Conservation (phyloP, 2,329 filamentous ascomycete genomes). For the Hymenoscyphus occultus region DNA sequence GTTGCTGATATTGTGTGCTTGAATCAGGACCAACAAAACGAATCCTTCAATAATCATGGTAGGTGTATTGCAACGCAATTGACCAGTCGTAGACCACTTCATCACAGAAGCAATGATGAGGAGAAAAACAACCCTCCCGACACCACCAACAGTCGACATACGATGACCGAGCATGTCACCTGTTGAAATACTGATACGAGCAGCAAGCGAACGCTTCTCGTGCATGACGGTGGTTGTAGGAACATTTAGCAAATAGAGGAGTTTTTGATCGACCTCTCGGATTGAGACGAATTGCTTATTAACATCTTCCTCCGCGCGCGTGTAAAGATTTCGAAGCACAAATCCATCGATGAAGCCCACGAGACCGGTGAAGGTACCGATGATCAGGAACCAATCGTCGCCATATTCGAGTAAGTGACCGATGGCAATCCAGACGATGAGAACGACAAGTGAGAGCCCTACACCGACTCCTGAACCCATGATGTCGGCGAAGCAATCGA, state of each 20-base stretch:
- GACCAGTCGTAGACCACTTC: constrained; percentile 35
- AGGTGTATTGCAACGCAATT: constrained; percentile 36
- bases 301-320: constrained; percentile 24
- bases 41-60: constrained; percentile 36
- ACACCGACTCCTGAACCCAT: constrained; percentile 44
- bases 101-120: constrained; percentile 29
- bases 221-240: constrained; percentile 16
- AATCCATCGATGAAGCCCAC: constrained; percentile 46
- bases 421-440: constrained; percentile 40
- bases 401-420: constrained; percentile 42
- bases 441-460: constrained; percentile 38
- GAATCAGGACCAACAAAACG: constrained; percentile 31
- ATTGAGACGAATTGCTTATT: constrained; percentile 31
- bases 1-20: constrained; percentile 32
- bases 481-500: constrained; percentile 44
- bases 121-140: constrained; percentile 25
- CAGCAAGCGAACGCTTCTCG: constrained; percentile 18
- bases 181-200: constrained; percentile 27
- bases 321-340: constrained; percentile 44
- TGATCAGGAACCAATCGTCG: constrained; percentile 47
- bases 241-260: constrained; percentile 28
- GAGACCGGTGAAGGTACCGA: constrained; percentile 47
- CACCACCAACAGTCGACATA: constrained; percentile 23
- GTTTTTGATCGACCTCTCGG: constrained; percentile 19
- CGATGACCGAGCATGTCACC: constrained; percentile 25